phyloP scores from a whole-genome alignment of 345 rosid species.

The Citrus sinensis region DNA sequence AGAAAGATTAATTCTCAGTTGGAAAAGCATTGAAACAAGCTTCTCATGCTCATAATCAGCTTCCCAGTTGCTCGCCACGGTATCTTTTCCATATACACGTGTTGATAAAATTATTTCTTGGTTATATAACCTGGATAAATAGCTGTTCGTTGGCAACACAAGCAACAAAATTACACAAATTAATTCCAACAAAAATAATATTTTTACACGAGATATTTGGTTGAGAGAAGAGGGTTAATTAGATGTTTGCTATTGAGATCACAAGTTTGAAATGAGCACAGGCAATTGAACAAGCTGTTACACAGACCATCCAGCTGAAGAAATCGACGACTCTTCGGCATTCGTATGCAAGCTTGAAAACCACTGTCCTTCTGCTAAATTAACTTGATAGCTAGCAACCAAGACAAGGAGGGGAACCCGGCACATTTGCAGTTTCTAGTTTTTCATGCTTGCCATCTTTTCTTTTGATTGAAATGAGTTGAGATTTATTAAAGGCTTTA shows the following conservation, averaged over 20 bases:
- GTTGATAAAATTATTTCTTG: neutral
- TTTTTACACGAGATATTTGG: no score
- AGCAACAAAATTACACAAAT: no score
- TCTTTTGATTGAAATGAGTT: neutral
- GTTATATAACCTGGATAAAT: neutral
- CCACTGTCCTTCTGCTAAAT: neutral
- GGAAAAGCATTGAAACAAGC: no score
- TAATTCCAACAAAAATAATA: no score
- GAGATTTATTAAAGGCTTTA: neutral
- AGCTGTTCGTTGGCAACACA: neutral
- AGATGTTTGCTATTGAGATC: no score
- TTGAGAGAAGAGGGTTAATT: no score
- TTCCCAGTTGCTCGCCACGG: fast-evolving
- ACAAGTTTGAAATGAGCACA: no score
- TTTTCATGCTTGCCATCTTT: neutral
- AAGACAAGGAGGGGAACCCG: neutral
- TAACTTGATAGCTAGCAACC: neutral
- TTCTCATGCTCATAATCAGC: neutral
- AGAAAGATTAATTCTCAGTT: no score
- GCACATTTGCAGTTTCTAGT: neutral
- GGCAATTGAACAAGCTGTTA: no score
- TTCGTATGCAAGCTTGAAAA: neutral
- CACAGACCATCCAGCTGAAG: neutral
- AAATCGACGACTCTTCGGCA: neutral
- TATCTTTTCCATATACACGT: neutral